Base-by-base conservation (phyloP, 495 filamentous ascomycete genomes). In the Wilcoxina mikolae region DNA sequence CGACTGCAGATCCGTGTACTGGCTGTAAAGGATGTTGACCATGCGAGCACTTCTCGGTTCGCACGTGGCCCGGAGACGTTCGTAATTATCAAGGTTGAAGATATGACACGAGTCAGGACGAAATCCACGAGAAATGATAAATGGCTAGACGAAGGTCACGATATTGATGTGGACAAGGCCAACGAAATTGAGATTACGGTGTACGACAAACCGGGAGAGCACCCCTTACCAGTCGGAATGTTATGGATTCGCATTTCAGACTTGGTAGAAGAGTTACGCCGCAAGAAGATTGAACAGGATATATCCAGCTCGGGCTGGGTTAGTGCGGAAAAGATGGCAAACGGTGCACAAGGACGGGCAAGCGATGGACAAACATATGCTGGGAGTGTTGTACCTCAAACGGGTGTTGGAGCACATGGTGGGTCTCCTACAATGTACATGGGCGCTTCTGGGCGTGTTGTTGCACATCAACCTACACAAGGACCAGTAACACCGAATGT, bases 111-210 rank as follows among this genome's bases (percentile, higher is more conserved):
- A 60, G 87, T 85, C 25, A 76, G 87, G 58, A 96, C 91, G n/a
- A 90, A 80, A 61, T 74, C 83, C 0, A 86, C 90, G 24, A 75
- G 91, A 43, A 89, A 74, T 56, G 91, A 96, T 67, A 79, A 77
- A 65, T 99, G 90, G 90, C 75, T 86, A 54, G 84, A 87, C 61
- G 91, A 99, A 68, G 74, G 79, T 22, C 91, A 95, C 66, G 85
- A 79, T 44, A 79, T 96, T 54, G 83, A 88, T 56, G 88, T 96
- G 41, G 93, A 99, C 61, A 95, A 95, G 71, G 91, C 93, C 48
- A 95, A 99, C 67, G 91, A 99, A 69, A 84, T 99, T 51, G 91
- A 99, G 66, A 76, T 99, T 42, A 95, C 87, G 0, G 90, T 96
- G 27, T 99, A 96, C 68, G 91, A 99, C 65, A 95, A 94, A 70